Evolutionary conservation across 305 asterid genomes (phyloP), one percentile per base, ranked within the genome.

Genomic region (Rubia peregrina): DNA sequence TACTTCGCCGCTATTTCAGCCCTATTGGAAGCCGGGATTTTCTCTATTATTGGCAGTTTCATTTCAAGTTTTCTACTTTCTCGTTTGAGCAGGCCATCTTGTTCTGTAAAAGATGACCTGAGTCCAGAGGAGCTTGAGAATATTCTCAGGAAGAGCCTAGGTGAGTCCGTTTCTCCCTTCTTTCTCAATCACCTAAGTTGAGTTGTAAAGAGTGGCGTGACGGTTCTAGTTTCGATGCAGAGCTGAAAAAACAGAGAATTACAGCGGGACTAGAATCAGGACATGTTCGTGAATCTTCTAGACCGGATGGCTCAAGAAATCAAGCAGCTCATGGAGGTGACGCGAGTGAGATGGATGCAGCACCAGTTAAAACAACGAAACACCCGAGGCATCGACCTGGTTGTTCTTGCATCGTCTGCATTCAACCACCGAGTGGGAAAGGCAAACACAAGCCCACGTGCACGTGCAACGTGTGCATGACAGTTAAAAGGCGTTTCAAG

Each of bases 311-410:
- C 43, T 85, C 65, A 30, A 74, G 79, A 77, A 80, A 78, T 70
- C 70, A 82, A 55, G 67, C 77, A 36, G 72, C 76, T 33, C 61
- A 67, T 65, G 89, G 85, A 79, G 86, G 75, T 65, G 84, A 81
- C 53, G 33, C 42, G 38, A 76, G 80, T 41, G 90, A 84, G 59
- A 79, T 79, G 19, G 88, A 86, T 36, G 78, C 84, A 65, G 65
- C 95, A 59, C 85, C 89, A 16, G 83, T 82, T n/a, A 95, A 96
- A 66, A 74, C 95, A 24, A 93, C 97, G 7, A 93, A 81, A 65
- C 98, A 93, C 78, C 98, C 98, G 0, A 83, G 98, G 86, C 97
- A 90, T 69, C 94, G 95, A 40, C 96, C 96, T 13, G 98, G 98
- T 74, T 94, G 98, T 81, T 91, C 98, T 41, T 94, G 98, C 88